Evolutionary conservation across 345 rosid species (phyloP), one percentile per base, ranked within the genome.

Genomic region (Corchorus olitorius): DNA sequence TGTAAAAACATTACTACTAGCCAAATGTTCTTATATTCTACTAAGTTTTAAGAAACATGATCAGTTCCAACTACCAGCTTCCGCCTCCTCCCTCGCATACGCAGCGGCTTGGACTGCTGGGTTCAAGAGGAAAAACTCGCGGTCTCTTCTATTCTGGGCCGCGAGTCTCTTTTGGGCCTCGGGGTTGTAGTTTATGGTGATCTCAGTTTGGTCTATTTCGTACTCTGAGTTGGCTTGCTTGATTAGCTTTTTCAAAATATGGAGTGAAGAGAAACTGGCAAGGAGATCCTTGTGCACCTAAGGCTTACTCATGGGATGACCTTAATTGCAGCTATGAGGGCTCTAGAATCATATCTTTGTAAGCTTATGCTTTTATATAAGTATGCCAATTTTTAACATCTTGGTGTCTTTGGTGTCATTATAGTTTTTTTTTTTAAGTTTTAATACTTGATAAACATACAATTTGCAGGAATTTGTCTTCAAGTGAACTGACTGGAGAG

Each of bases 231-330:
- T n/a, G n/a, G n/a, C n/a, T n/a, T n/a, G n/a, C n/a, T n/a, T n/a
- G n/a, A n/a, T n/a, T n/a, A n/a, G n/a, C n/a, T n/a, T n/a, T n/a
- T n/a, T n/a, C n/a, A n/a, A 74, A n/a, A n/a, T 86, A 82, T 56
- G 84, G 77, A 48, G 15, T 87, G 43, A 77, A 34, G 27, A 76
- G 82, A 77, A 81, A 78, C 35, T 90, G 91, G 94, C 91, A 90
- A 77, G 92, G 94, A 76, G 94, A 90, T 79, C 92, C 92, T 41
- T 86, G 92, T 65, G 74, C 79, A 2, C 94, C 91, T 8, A 64
- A 56, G 27, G 68, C 5, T 20, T 84, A 80, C 73, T 4, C 27
- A 67, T 86, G 92, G 92, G 83, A 84, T 0, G 89, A 91, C 39
- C 76, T 90, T 15, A 80, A 74, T 39, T 90, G 85, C 76, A 80